A percentile compares a stretch with the other conserved stretches of the same genome.
phyloP scores from a whole-genome alignment of 139 green algal genomes.

The Chlorella sp. region DNA sequence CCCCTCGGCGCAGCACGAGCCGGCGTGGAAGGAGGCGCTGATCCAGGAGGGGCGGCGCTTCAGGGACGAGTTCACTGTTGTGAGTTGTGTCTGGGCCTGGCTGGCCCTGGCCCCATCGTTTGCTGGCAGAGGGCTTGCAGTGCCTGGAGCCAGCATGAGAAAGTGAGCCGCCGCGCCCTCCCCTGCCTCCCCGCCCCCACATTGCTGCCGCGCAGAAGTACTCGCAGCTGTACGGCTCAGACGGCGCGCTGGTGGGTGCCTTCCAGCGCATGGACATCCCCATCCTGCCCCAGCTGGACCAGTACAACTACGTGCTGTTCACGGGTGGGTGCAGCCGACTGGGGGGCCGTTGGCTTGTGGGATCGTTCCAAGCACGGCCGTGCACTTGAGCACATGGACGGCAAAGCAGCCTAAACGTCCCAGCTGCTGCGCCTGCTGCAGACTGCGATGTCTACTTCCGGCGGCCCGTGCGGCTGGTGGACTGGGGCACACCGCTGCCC shows the following conservation, averaged over 20 bases:
- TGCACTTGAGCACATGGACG: not conserved
- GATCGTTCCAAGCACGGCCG: not conserved
- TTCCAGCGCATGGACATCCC: conserved; percentile 34
- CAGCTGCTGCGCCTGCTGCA: not conserved
- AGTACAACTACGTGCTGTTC: conserved; percentile 30
- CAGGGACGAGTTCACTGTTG: not conserved
- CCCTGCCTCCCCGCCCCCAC: not conserved
- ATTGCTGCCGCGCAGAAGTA: not conserved
- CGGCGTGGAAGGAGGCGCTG: conserved; percentile 6
- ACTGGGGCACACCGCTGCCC: conserved; percentile 20
- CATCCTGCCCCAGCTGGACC: conserved; percentile 23
- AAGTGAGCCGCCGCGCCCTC: no score
- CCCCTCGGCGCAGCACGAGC: conserved; percentile 1
- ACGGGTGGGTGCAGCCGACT: not conserved
- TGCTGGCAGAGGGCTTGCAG: no score
- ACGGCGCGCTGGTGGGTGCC: conserved; percentile 13
- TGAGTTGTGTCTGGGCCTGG: not conserved
- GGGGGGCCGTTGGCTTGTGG: not conserved
- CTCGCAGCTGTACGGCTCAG: conserved; percentile 18
- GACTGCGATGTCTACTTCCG: conserved; percentile 30
- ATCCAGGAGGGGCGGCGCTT: not conserved
- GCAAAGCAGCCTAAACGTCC: no score
- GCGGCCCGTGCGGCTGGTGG: conserved; percentile 18
- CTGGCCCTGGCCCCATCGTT: no score
- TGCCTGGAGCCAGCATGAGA: no score